These are phyloP conservation scores for Sugiyamaella americana DNA, from an alignment of 805 yeast species.

Conservation along the genomic window DNA sequence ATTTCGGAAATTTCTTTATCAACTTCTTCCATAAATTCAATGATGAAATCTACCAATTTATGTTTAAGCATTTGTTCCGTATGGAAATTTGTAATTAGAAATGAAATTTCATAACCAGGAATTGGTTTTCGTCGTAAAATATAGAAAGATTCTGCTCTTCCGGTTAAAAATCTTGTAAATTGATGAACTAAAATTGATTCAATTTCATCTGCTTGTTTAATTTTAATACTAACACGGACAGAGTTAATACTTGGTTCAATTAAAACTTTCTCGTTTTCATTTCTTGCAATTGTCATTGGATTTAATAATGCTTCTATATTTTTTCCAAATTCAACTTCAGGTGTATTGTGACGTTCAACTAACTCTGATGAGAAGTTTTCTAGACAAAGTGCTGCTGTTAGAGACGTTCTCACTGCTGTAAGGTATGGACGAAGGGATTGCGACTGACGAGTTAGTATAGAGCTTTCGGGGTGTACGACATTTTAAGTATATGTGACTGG, in stretches of 20 bases:
- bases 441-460: no score
- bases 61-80: constrained; percentile 94
- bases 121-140: constrained; percentile 89
- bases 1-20: constrained; percentile 98
- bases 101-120: constrained; percentile 82
- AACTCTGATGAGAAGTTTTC: constrained; percentile 93
- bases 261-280: constrained; percentile 85
- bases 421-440: constrained; percentile 95
- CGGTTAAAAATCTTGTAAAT: constrained; percentile 87
- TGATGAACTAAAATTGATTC: constrained; percentile 91
- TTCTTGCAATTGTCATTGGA: constrained; percentile 85
- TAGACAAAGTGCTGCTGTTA: constrained; percentile 87
- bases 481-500: no score
- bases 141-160: constrained; percentile 91
- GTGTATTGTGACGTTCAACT: constrained; percentile 95
- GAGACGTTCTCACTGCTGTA: constrained; percentile 85
- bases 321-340: constrained; percentile 85
- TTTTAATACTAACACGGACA: constrained; percentile 81
- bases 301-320: constrained; percentile 80
- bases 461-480: no score
- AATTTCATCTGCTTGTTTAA: constrained; percentile 96
- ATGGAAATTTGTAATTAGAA: constrained; percentile 87
- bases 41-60: constrained; percentile 91
- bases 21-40: constrained; percentile 98
- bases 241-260: constrained; percentile 94